Evolutionary conservation across 768 basidiomycete genomes (phyloP).

Genomic region (Termitomyces sp.): DNA sequence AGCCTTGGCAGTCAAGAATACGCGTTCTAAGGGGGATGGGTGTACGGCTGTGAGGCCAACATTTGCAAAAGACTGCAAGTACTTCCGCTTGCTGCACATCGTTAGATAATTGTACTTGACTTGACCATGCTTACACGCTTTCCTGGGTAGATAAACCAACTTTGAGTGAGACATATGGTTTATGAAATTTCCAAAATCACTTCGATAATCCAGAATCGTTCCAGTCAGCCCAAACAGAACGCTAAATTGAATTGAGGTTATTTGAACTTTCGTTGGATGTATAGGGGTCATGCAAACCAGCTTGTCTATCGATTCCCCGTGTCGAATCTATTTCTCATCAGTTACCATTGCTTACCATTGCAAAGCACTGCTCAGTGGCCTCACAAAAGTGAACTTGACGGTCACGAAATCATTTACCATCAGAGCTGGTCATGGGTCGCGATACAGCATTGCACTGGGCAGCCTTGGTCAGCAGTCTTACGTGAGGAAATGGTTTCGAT

Average conservation of each 20-base stretch:
- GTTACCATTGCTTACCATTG: not conserved
- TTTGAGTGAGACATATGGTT: no score
- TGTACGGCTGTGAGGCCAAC: constrained; percentile 53
- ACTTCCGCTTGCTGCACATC: constrained; percentile 56
- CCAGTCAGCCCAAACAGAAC: constrained; percentile 69
- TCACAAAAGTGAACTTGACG: constrained; percentile 40
- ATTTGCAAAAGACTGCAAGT: constrained; percentile 47
- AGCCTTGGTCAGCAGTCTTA: not conserved
- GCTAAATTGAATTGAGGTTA: constrained; percentile 12
- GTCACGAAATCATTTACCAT: constrained; percentile 15
- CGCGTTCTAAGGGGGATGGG: constrained; percentile 65
- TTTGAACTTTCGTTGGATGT: not conserved
- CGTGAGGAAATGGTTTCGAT: no score
- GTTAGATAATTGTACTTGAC: not conserved
- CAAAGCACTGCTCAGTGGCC: constrained; percentile 1
- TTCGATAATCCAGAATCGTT: constrained; percentile 70
- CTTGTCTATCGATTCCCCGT: constrained; percentile 79
- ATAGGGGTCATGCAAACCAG: constrained; percentile 36
- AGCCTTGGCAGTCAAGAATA: constrained; percentile 56
- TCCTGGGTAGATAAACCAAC: constrained; percentile 31
- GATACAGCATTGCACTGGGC: not conserved
- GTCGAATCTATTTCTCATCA: constrained; percentile 50
- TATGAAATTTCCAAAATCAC: no score
- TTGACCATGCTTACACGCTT: constrained; percentile 39
- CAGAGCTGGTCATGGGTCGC: not conserved